These are phyloP conservation scores for Mycogone perniciosa DNA, from an alignment of 2,329 filamentous ascomycete species.

Conservation along the genomic window DNA sequence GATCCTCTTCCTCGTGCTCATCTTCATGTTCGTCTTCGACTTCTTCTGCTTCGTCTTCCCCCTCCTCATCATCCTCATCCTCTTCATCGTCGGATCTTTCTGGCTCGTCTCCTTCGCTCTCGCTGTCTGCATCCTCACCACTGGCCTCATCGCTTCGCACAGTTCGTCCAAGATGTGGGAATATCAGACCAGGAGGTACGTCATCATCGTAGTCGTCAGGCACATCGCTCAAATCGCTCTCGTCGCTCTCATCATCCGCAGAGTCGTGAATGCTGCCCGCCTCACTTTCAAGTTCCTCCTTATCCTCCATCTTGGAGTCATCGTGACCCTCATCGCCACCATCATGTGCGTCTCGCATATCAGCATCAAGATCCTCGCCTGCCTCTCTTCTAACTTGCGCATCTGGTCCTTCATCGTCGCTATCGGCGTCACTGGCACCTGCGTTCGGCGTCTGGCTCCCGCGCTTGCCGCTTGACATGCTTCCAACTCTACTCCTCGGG, in stretches of 20 bases:
- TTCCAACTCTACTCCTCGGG: conserved; percentile 45
- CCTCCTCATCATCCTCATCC: conserved; percentile 13
- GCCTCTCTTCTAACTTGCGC: conserved; percentile 32
- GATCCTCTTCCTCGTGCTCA: conserved; percentile 5
- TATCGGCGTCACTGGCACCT: conserved; percentile 30
- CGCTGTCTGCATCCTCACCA: conserved; percentile 31
- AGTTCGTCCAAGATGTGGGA: conserved; percentile 36
- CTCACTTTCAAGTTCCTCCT: conserved; percentile 22
- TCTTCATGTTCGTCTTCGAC: not conserved
- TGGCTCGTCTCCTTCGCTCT: conserved; percentile 28
- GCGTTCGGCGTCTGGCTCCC: conserved; percentile 34
- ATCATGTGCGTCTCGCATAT: conserved; percentile 38
- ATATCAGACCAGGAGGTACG: conserved; percentile 46
- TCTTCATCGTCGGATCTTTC: conserved; percentile 17
- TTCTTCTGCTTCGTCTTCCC: conserved; percentile 14
- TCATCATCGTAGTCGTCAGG: conserved; percentile 53
- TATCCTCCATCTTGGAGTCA: conserved; percentile 24
- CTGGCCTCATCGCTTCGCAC: conserved; percentile 25
- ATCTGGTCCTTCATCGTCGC: conserved; percentile 36
- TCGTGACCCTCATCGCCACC: conserved; percentile 24
- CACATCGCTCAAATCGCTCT: conserved; percentile 63
- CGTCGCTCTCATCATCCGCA: conserved; percentile 64
- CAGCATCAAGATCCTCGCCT: conserved; percentile 28
- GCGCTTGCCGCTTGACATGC: conserved; percentile 45
- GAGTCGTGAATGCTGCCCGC: conserved; percentile 56